phyloP scores from a whole-genome alignment of 345 rosid genomes.

The Melaleuca alternifolia region DNA sequence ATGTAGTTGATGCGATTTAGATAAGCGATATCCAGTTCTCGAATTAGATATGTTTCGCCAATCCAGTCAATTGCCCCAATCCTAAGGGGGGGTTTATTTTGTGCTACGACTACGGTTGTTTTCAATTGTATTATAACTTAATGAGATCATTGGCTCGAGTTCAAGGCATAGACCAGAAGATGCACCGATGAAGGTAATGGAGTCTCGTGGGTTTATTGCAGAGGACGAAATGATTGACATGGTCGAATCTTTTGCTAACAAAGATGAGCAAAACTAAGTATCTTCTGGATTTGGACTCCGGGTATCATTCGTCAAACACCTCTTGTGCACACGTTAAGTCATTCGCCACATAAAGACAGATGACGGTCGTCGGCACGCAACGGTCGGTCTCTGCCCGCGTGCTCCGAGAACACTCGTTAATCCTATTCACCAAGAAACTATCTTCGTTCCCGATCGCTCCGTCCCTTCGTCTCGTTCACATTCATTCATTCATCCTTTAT shows the following conservation, averaged over 20 bases:
- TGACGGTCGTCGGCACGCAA: neutral
- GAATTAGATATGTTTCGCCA: neutral
- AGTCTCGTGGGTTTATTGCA: neutral
- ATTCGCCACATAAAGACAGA: neutral
- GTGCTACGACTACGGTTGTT: fast-evolving
- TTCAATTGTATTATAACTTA: neutral
- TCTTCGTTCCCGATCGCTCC: no score
- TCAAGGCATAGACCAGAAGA: neutral
- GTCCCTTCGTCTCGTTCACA: no score
- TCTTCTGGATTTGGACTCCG: no score
- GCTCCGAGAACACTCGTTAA: no score
- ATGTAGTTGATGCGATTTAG: neutral
- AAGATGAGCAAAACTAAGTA: neutral
- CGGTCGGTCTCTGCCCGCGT: neutral
- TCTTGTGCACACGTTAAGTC: neutral
- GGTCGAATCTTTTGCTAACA: fast-evolving
- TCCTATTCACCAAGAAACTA: no score
- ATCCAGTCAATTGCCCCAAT: neutral
- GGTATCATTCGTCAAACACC: neutral
- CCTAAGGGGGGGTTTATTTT: neutral
- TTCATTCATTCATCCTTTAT: no score
- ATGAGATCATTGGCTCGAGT: neutral
- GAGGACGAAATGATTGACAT: neutral
- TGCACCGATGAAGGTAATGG: neutral
- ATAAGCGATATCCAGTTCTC: fast-evolving